These are phyloP conservation scores for Ceratobasidium sp. DNA, from an alignment of 1,284 basidiomycete genomes.

Conservation along the genomic window DNA sequence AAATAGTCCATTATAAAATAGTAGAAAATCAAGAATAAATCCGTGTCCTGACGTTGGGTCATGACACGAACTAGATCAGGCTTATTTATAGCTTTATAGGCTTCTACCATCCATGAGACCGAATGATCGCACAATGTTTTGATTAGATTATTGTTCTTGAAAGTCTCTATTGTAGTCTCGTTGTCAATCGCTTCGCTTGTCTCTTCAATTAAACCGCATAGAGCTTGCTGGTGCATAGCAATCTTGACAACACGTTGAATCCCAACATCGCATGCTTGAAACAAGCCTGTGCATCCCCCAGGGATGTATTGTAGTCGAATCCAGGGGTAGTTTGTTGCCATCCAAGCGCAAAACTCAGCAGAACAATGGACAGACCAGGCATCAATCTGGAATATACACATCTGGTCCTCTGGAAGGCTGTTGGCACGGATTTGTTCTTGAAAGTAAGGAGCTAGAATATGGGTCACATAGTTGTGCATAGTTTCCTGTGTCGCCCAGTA, in stretches of 20 bases:
- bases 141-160: slow-evolving; percentile 30
- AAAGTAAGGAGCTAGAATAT: slow-evolving; percentile 56
- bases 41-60: no score
- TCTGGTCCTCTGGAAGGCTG: slow-evolving; percentile 5
- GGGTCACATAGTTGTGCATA: slow-evolving; percentile 53
- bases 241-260: slow-evolving; percentile 53
- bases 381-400: slow-evolving; percentile 52
- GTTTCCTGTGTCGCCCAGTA: slow-evolving; percentile 57
- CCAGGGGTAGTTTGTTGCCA: slow-evolving; percentile 47
- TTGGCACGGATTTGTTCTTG: slow-evolving; percentile 44
- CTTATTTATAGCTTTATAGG: slow-evolving; percentile 27
- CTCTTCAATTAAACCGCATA: slow-evolving; percentile 51
- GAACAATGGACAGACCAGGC: slow-evolving; percentile 56
- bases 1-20: no score
- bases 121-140: not conserved
- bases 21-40: no score
- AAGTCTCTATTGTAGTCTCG: slow-evolving; percentile 28
- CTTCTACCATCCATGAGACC: slow-evolving; percentile 7
- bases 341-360: slow-evolving; percentile 52
- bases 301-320: slow-evolving; percentile 48
- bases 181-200: slow-evolving; percentile 42
- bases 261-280: slow-evolving; percentile 53
- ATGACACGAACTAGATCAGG: slow-evolving; percentile 11
- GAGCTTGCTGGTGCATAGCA: slow-evolving; percentile 49
- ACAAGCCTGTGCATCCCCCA: slow-evolving; percentile 46